Evolutionary conservation across 2,329 filamentous ascomycete species (phyloP), one percentile per base, ranked within the genome.

Genomic region (Rhinocladiella mackenziei): DNA sequence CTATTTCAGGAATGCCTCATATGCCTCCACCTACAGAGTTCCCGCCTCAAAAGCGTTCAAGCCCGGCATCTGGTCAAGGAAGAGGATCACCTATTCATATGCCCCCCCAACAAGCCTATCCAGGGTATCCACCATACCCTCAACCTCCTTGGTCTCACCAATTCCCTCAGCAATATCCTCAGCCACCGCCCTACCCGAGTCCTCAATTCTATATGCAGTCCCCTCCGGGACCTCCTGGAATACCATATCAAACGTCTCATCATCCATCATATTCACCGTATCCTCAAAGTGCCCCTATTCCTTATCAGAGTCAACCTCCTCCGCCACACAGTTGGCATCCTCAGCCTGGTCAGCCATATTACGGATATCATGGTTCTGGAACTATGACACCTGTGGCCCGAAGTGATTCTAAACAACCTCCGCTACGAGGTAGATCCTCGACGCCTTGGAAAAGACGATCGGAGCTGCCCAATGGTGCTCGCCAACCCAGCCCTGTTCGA

Each of bases 401-500:
- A 30, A 44, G 38, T 32, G 37, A 47, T 7, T 43, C 47, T n/a
- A 41, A 45, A 19, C 43, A 36, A 18, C 22, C 32, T 30, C 3
- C 39, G 19, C 17, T 13, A 10, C 40, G 46, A 38, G 39, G 38
- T 7, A 43, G 47, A 23, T 56, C 53, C 9, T 57, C 55, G 7
- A 57, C 55, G 10, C 55, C 53, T 8, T 57, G 55, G 55, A 57
- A 55, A 38, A 45, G 33, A 23, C 45, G 53, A 8, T 11, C 28
- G 13, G 40, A 45, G 9, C 37, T 35, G 18, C 33, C 51, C 1
- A 17, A 18, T 9, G 18, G 23, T 28, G 37, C 40, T 18, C 48
- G 55, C 25, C 39, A 46, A 23, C 43, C 43, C 4, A 53, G 48
- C 14, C 55, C 55, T 14, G 36, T 43, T 9, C 53, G 55, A n/a